phyloP scores from a whole-genome alignment of 2,329 filamentous ascomycete genomes.

The Tolypocladium capitatum region DNA sequence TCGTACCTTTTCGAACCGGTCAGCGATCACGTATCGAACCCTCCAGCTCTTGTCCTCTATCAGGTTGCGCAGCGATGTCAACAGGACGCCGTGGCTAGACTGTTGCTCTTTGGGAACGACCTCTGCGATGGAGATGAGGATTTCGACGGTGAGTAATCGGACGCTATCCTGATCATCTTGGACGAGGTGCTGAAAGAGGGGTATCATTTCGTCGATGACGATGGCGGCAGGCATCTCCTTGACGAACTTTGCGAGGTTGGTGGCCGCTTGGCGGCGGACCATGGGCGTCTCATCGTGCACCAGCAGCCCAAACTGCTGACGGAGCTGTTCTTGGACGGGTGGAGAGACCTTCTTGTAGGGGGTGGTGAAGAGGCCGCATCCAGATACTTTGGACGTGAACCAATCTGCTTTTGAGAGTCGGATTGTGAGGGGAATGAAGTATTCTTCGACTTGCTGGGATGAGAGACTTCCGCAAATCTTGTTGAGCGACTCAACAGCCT shows the following conservation, averaged over 20 bases:
- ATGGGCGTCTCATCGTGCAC: slow-evolving; percentile 98
- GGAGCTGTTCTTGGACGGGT: slow-evolving; percentile 77
- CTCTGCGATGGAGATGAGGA: slow-evolving; percentile 91
- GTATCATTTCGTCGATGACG: slow-evolving; percentile 98
- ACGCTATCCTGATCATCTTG: slow-evolving; percentile 97
- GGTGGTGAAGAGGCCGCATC: slow-evolving; percentile 84
- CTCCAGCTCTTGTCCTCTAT: slow-evolving; percentile 99
- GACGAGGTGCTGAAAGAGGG: slow-evolving; percentile 92
- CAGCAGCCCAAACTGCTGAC: slow-evolving; percentile 81
- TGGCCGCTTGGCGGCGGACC: slow-evolving; percentile 93
- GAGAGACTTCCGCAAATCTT: slow-evolving; percentile 95
- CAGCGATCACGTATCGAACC: slow-evolving; percentile 97
- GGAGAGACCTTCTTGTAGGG: slow-evolving; percentile 87
- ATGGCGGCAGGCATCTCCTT: slow-evolving; percentile 88
- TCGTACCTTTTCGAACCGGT: slow-evolving; percentile 86
- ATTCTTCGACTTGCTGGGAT: slow-evolving; percentile 84
- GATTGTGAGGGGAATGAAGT: slow-evolving; percentile 90
- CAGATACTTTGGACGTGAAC: slow-evolving; percentile 99
- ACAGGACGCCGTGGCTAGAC: slow-evolving; percentile 82
- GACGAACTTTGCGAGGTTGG: slow-evolving; percentile 92
- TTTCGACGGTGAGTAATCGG: slow-evolving; percentile 85
- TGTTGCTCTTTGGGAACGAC: slow-evolving; percentile 97
- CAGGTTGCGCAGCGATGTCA: slow-evolving; percentile 79
- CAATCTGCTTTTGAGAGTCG: slow-evolving; percentile 98
- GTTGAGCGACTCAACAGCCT: slow-evolving; percentile 96